These are phyloP conservation scores for Aspergillus mulundensis DNA, from an alignment of 495 filamentous ascomycete genomes.

Conservation along the genomic window DNA sequence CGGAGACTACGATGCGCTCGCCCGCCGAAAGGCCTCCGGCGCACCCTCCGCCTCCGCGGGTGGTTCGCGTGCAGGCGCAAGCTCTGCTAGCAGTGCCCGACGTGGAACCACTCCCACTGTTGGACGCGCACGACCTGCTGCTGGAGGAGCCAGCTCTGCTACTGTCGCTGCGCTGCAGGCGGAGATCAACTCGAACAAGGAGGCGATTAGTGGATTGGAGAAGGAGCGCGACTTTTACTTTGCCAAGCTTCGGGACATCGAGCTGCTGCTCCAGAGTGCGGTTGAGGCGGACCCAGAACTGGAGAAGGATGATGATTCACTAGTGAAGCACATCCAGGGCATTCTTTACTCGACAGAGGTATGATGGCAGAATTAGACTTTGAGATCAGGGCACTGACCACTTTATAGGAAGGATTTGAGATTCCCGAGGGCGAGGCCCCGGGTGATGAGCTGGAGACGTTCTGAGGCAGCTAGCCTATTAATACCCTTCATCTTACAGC, in stretches of 20 bases:
- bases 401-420: conserved; percentile 49
- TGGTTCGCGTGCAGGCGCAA: conserved; percentile 37
- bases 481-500: conserved; percentile 23
- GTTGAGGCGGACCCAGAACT: conserved; percentile 87
- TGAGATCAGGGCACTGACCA: conserved; percentile 2
- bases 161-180: conserved; percentile 65
- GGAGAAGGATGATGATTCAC: conserved; percentile 85
- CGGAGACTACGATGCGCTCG: conserved; percentile 88
- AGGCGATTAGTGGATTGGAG: conserved; percentile 80
- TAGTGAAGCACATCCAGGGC: conserved; percentile 90
- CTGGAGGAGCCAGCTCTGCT: conserved; percentile 50
- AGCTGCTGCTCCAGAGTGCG: conserved; percentile 84
- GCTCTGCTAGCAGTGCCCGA: conserved; percentile 52
- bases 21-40: conserved; percentile 74
- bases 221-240: conserved; percentile 99
- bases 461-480: conserved; percentile 31
- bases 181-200: conserved; percentile 80
- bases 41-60: conserved; percentile 53
- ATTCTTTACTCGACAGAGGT: conserved; percentile 97
- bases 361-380: conserved; percentile 16
- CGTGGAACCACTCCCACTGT: conserved; percentile 74
- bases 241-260: conserved; percentile 94
- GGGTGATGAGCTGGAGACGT: conserved; percentile 49
- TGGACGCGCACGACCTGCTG: conserved; percentile 40
- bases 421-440: conserved; percentile 41